Evolutionary conservation across 2,329 filamentous ascomycete species (phyloP).

Genomic region (Xylaria sp.): DNA sequence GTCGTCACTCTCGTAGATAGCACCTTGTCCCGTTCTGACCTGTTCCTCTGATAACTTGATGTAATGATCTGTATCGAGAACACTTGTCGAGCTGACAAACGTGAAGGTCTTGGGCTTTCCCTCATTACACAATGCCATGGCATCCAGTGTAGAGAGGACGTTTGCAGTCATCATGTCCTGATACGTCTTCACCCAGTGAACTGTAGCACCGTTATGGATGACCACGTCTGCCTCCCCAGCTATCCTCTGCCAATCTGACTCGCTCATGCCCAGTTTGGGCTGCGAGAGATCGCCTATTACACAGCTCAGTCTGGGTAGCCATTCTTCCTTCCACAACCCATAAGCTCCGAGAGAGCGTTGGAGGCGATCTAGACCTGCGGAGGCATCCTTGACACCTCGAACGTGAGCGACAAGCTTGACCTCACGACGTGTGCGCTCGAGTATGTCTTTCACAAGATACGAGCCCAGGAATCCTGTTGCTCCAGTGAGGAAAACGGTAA

Average conservation of each 20-base stretch:
- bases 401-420: background rate
- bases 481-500: background rate
- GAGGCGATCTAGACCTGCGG: background rate
- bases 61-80: background rate
- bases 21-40: background rate
- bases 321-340: background rate
- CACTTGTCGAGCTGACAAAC: background rate
- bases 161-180: background rate
- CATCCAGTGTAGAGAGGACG: background rate
- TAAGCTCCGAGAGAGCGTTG: background rate
- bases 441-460: background rate
- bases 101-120: background rate
- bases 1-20: background rate
- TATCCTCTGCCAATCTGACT: background rate
- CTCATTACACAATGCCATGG: background rate
- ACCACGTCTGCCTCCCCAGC: background rate
- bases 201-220: background rate
- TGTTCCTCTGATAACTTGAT: background rate
- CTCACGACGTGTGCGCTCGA: background rate
- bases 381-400: background rate
- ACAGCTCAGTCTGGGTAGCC: background rate
- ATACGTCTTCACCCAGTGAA: background rate
- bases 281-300: background rate
- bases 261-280: background rate
- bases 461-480: background rate